Evolutionary conservation across 345 rosid genomes (phyloP).

Genomic region (Raphanus raphanistrum): DNA sequence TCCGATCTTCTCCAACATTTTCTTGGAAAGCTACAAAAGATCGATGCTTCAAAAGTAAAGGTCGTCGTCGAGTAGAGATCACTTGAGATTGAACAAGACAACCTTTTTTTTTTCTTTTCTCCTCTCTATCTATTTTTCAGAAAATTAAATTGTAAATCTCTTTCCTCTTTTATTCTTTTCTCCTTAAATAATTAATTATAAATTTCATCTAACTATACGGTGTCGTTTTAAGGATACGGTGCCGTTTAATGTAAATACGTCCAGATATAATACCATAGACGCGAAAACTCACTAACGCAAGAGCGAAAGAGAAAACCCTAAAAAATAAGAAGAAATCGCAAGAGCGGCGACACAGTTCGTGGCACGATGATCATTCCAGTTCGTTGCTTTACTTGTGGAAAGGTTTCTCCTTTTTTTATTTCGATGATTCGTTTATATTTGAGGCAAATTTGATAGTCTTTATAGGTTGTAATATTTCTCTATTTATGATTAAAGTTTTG

Average conservation of each 20-base stretch:
- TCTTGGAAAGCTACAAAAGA: background rate
- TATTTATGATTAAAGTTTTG: background rate
- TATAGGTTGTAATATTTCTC: background rate
- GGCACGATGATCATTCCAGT: constrained; percentile 1
- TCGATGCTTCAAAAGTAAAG: background rate
- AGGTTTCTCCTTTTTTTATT: background rate
- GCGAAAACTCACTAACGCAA: background rate
- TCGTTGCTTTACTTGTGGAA: constrained; percentile 11
- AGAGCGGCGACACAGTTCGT: background rate
- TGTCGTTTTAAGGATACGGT: background rate
- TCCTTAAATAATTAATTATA: background rate
- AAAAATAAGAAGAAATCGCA: background rate
- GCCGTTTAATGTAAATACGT: background rate
- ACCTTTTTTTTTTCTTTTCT: background rate
- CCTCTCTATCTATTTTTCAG: background rate
- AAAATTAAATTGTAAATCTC: background rate
- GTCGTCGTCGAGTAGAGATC: background rate
- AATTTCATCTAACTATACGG: background rate
- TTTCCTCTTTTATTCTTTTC: background rate
- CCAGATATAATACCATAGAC: background rate
- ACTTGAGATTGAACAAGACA: constrained; percentile 10
- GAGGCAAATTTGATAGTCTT: background rate
- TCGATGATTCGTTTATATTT: background rate
- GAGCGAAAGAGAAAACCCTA: background rate
- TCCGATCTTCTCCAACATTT: constrained; percentile 90